A percentile compares a stretch with the other conserved stretches of the same genome.
Conservation (phyloP, 1,139 yeast genomes). For the Geotrichum carabidarum region DNA sequence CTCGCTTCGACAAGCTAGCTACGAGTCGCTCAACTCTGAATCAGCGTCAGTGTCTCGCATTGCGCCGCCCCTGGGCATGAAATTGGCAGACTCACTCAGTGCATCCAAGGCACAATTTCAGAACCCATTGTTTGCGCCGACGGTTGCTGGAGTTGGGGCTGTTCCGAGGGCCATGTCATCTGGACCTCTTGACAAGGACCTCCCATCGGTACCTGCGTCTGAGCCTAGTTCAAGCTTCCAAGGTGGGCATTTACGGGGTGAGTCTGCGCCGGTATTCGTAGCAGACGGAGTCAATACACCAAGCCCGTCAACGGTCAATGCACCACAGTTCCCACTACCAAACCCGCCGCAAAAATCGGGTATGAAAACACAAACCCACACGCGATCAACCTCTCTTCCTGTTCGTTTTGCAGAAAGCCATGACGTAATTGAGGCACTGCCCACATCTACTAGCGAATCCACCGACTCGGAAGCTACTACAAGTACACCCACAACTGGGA, state of each 20-base stretch:
- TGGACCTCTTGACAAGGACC: conserved; percentile 14
- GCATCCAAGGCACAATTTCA: neutral
- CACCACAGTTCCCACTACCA: conserved; percentile 22
- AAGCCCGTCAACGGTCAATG: conserved; percentile 3
- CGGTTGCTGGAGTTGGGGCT: neutral
- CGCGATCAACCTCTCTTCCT: conserved; percentile 9
- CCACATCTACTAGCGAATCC: neutral
- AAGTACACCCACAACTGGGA: neutral
- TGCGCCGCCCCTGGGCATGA: neutral
- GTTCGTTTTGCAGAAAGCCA: conserved; percentile 14
- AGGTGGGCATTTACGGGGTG: neutral
- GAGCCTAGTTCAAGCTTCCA: neutral
- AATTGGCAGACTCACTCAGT: neutral
- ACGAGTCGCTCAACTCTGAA: neutral
- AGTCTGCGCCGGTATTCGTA: neutral
- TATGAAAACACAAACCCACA: conserved; percentile 18
- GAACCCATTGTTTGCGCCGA: neutral
- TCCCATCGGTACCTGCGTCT: conserved; percentile 11
- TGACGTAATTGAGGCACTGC: conserved; percentile 1
- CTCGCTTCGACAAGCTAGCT: neutral
- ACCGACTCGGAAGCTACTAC: conserved; percentile 5
- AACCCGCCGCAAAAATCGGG: conserved; percentile 21
- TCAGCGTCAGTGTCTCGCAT: neutral
- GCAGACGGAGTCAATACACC: neutral
- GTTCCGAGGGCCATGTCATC: neutral